Percentiles rank a stretch among this genome's conserved stretches.
These are phyloP conservation scores for Colletotrichum salicis DNA, from an alignment of 2,329 filamentous ascomycete species.

Conservation along the genomic window DNA sequence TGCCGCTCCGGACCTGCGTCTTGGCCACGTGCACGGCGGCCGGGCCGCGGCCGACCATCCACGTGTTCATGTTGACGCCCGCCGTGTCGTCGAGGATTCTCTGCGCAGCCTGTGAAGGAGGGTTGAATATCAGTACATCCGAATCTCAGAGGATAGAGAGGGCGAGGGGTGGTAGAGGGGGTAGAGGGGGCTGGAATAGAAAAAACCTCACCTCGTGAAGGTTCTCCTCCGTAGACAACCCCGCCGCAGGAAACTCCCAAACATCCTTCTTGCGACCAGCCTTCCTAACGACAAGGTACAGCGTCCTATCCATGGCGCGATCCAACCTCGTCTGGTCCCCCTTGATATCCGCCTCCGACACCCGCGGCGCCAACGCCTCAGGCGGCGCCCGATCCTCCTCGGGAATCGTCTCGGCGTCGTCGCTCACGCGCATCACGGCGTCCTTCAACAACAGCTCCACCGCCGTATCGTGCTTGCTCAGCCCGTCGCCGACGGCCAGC, in stretches of 20 bases:
- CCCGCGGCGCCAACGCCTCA: slow-evolving; percentile 75
- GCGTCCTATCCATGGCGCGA: slow-evolving; percentile 79
- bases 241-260: slow-evolving; percentile 86
- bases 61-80: slow-evolving; percentile 98
- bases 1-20: slow-evolving; percentile 56
- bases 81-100: slow-evolving; percentile 80
- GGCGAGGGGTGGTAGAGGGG: neutral
- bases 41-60: slow-evolving; percentile 92
- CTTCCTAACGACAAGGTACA: slow-evolving; percentile 87
- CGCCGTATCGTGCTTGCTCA: slow-evolving; percentile 72
- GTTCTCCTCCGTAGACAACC: slow-evolving; percentile 76
- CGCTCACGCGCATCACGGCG: slow-evolving; percentile 72
- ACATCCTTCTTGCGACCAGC: slow-evolving; percentile 61
- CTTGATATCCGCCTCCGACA: slow-evolving; percentile 81
- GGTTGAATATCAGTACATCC: neutral
- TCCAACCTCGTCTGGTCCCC: slow-evolving; percentile 83
- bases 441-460: slow-evolving; percentile 79
- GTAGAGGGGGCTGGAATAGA: neutral
- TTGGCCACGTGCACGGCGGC: slow-evolving; percentile 80
- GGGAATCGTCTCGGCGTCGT: slow-evolving; percentile 69
- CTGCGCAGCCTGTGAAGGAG: slow-evolving; percentile 75
- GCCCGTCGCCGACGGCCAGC: slow-evolving; percentile 76
- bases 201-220: slow-evolving; percentile 80
- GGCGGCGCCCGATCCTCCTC: slow-evolving; percentile 72
- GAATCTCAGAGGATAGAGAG: neutral